A percentile compares a stretch with the other conserved stretches of the same genome.
These are phyloP conservation scores for Arachis monticola DNA, from an alignment of 331 rosid genomes.

Conservation along the genomic window DNA sequence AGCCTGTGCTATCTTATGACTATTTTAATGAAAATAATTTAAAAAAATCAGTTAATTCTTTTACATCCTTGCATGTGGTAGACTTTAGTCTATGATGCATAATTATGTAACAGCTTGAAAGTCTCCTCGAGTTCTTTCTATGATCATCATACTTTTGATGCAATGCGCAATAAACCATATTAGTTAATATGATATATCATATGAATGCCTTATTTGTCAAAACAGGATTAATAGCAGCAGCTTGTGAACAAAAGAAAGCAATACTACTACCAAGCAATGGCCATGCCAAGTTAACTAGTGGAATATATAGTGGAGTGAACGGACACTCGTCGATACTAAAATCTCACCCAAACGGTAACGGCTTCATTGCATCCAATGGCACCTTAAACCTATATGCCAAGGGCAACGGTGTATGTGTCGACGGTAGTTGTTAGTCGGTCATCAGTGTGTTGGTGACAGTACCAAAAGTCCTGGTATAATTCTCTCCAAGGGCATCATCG, in stretches of 20 bases:
- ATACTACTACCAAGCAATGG: conserved; percentile 32
- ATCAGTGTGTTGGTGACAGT: conserved; percentile 18
- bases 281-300: conserved; percentile 33
- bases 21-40: too few species aligned
- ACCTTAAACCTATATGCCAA: conserved; percentile 50
- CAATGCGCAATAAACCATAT: too few species aligned
- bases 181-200: not conserved
- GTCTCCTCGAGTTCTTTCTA: not conserved
- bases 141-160: not conserved
- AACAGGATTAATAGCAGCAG: conserved; percentile 64
- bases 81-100: not conserved
- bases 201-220: conserved; percentile 22
- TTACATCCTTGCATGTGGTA: too few species aligned
- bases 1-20: too few species aligned
- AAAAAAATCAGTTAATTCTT: not conserved
- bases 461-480: conserved; percentile 25
- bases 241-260: conserved; percentile 45
- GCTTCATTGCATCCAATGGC: conserved; percentile 49
- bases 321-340: conserved; percentile 47
- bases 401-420: conserved; percentile 50
- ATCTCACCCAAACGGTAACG: conserved; percentile 47
- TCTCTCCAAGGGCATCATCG: conserved; percentile 51
- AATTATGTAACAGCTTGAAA: too few species aligned
- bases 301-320: conserved; percentile 24
- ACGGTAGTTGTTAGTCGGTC: conserved; percentile 42